Evolutionary conservation across 2,329 filamentous ascomycete genomes (phyloP), one percentile per base, ranked within the genome.

Genomic region (Neurospora crassa): DNA sequence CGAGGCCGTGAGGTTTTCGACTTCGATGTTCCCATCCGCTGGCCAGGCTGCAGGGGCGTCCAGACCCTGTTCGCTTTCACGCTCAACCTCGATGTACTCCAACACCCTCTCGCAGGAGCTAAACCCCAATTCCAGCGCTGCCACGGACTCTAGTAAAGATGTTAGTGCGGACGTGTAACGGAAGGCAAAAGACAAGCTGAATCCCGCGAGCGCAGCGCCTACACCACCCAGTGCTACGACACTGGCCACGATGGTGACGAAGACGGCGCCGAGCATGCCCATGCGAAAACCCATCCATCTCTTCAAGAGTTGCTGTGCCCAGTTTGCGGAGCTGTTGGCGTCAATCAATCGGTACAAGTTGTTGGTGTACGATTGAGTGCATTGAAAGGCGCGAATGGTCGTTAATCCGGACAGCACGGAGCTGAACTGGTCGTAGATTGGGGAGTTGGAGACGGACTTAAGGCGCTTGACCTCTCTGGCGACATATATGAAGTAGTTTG

Each of bases 41-140:
- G 83, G 83, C 84, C 84, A 85, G 1, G 79, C 78, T 3, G 80
- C 78, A 1, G 82, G 80, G 5, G 79, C 79, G 14, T 79, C 77
- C 5, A 70, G 68, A 5, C 79, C 80, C 43, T 77, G 81, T 42
- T 81, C 72, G 69, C 78, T 76, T 73, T 82, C 81, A 2, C 78
- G 80, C 74, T 78, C 77, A 68, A 83, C 78, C 40, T 81, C 78
- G 1, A 79, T 77, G 75, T 83, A 84, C 73, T 84, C 82, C n/a
- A 83, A 70, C 7, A 83, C 79, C n/a, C 82, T 77, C 74, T 84
- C 82, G 14, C 79, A 79, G 5, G 81, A 78, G 70, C 83, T 83
- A 79, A 83, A 83, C 10, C 78, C 79, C 41, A 82, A 76, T 76
- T 84, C 82, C 6, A 82, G 76, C 24, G 78, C 79, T 0, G 80